These are phyloP conservation scores for Neurospora sp. DNA, from an alignment of 495 filamentous ascomycete genomes.

Conservation along the genomic window DNA sequence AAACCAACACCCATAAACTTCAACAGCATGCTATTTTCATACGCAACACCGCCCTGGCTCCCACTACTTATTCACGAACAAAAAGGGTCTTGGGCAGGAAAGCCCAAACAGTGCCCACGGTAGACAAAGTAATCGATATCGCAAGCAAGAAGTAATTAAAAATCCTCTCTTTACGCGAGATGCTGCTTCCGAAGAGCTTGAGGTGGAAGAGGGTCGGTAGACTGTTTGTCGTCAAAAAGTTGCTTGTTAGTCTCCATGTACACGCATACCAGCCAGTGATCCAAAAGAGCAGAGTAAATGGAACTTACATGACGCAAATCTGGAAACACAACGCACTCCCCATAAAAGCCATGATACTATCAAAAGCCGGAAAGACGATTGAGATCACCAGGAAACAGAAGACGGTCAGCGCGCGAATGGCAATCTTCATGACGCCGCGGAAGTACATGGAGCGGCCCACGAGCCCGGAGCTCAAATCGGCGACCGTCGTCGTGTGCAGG, in stretches of 20 bases:
- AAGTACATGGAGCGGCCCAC: conserved; percentile 46
- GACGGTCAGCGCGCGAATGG: conserved; percentile 47
- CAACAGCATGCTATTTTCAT: not conserved
- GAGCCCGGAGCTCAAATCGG: conserved; percentile 28
- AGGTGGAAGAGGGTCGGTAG: conserved; percentile 83
- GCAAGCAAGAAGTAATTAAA: conserved; percentile 62
- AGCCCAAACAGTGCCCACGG: conserved; percentile 75
- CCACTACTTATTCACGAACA: conserved; percentile 25
- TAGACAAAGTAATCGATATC: conserved; percentile 55
- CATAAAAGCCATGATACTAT: conserved; percentile 89
- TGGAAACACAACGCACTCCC: conserved; percentile 86
- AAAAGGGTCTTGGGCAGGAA: conserved; percentile 65
- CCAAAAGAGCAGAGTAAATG: not conserved
- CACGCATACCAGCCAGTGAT: not conserved
- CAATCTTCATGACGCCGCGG: conserved; percentile 47
- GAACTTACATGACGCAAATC: conserved; percentile 72
- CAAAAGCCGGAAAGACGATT: conserved; percentile 79
- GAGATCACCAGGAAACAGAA: conserved; percentile 40
- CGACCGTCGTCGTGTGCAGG: conserved; percentile 47
- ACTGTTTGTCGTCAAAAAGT: conserved; percentile 15
- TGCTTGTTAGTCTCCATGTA: not conserved
- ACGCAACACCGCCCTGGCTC: not conserved
- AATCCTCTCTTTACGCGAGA: conserved; percentile 52
- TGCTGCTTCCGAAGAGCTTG: conserved; percentile 79
- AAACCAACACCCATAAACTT: not conserved